Evolutionary conservation across 331 rosid genomes (phyloP).

Genomic region (Telfairia occidentalis): DNA sequence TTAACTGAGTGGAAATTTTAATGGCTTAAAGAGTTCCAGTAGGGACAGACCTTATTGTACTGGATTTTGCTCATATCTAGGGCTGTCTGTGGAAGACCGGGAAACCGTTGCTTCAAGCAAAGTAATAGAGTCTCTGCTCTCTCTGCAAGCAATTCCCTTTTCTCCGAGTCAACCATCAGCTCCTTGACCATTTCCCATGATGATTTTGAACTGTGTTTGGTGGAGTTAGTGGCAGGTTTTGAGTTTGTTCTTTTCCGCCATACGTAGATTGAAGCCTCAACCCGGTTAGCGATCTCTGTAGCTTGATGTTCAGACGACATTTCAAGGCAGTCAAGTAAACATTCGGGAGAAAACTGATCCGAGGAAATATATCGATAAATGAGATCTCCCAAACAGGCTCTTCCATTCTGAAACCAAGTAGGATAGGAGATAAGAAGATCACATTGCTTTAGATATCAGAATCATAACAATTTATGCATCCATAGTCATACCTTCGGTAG

Average conservation of each 20-base stretch:
- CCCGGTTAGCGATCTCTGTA: conserved; percentile 69
- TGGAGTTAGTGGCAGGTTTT: conserved; percentile 31
- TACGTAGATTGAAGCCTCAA: conserved; percentile 63
- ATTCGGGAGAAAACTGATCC: conserved; percentile 77
- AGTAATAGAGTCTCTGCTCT: conserved; percentile 77
- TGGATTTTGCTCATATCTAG: conserved; percentile 91
- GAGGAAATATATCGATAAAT: conserved; percentile 74
- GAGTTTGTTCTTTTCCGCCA: conserved; percentile 57
- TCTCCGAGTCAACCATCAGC: conserved; percentile 75
- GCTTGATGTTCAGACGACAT: conserved; percentile 97
- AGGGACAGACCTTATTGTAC: conserved; percentile 61
- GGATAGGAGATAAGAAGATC: conserved; percentile 11
- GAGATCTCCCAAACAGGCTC: conserved; percentile 73
- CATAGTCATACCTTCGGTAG: conserved; percentile 82
- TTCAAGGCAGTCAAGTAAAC: conserved; percentile 79
- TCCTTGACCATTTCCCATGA: conserved; percentile 99
- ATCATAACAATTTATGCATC: neutral
- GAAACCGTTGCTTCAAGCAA: conserved; percentile 78
- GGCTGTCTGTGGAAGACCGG: conserved; percentile 85
- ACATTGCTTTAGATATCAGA: neutral
- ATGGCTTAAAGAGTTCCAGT: neutral
- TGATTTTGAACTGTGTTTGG: conserved; percentile 50
- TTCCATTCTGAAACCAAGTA: conserved; percentile 58
- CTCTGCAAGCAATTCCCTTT: conserved; percentile 75
- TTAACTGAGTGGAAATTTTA: neutral